Evolutionary conservation across 768 basidiomycete species (phyloP), one percentile per base, ranked within the genome.

Genomic region (Mycena rebaudengoi): DNA sequence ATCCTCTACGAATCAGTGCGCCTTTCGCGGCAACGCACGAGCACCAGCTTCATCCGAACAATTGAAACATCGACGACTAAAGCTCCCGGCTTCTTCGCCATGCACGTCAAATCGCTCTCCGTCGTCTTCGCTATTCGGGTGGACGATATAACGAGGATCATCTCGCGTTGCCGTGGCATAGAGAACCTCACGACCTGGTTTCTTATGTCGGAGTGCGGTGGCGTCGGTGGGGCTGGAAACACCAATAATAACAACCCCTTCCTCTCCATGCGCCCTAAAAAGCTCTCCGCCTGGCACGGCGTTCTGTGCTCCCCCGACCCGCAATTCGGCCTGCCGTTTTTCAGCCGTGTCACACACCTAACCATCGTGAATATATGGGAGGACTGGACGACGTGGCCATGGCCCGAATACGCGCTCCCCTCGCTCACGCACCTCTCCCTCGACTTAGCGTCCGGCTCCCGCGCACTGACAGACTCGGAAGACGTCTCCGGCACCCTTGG

Each of bases 331-430:
- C 63, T 71, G 5, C 70, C 75, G 4, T 75, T 81, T 64, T 80
- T 80, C 67, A 67, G 72, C 55, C 55, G 60, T 14, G 70, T 80
- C 14, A 81, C 80, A 1, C 80, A 81, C 60, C 73, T 82, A 13
- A 75, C 78, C 2, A 72, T 83, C 28, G 69, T 76, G 18, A 80
- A 82, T 61, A 73, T 70, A 62, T 83, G 80, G 80, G 77, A 81
- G 37, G 79, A 82, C 10, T 83, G 81, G 80, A 74, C 74, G 6
- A 65, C 73, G 1, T 82, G 80, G 79, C 49, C 58, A 5, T 49
- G 48, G 62, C 62, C 70, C 4, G 75, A 70, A n/a, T 72, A 72
- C 46, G 70, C 70, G 3, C 62, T 79, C 25, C 76, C 73, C 13
- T 66, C 64, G 16, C 74, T 82, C 30, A 76, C 78, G 2, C 76